Evolutionary conservation across 306 rosid species (phyloP).

Genomic region (Rubus idaeus): DNA sequence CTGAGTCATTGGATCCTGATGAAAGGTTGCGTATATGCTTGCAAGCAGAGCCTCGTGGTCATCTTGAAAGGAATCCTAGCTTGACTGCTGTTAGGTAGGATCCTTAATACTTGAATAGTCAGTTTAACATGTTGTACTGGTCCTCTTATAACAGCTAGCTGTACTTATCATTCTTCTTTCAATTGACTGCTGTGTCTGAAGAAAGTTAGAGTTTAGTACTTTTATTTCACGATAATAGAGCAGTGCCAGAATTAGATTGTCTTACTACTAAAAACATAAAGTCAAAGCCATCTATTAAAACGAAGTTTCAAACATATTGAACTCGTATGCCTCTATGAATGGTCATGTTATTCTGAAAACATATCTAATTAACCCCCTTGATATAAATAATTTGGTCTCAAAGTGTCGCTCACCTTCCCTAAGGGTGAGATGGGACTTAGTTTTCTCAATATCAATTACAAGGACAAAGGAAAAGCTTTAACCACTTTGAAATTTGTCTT

Average conservation of each 20-base stretch:
- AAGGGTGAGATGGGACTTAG: no score
- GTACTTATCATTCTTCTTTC: neutral
- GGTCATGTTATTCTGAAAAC: neutral
- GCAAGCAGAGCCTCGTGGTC: constrained; percentile 48
- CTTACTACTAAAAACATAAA: neutral
- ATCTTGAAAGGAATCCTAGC: constrained; percentile 43
- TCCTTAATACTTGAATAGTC: constrained; percentile 4
- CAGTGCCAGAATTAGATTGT: neutral
- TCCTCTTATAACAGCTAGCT: neutral
- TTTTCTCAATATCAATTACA: no score
- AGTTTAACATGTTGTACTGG: neutral
- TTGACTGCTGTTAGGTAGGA: constrained; percentile 77
- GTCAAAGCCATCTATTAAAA: neutral
- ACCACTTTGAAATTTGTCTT: no score
- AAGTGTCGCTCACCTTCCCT: no score
- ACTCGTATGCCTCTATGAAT: neutral
- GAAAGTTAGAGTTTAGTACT: neutral
- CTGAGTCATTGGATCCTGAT: constrained; percentile 82
- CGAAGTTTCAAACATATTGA: neutral
- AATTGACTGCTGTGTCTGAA: neutral
- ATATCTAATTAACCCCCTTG: neutral
- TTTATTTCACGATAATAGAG: neutral
- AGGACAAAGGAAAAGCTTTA: no score
- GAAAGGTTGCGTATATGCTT: constrained; percentile 86
- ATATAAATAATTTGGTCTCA: no score